Evolutionary conservation across 2,329 filamentous ascomycete species (phyloP), one percentile per base, ranked within the genome.

Genomic region (Mollisiaceae sp.): DNA sequence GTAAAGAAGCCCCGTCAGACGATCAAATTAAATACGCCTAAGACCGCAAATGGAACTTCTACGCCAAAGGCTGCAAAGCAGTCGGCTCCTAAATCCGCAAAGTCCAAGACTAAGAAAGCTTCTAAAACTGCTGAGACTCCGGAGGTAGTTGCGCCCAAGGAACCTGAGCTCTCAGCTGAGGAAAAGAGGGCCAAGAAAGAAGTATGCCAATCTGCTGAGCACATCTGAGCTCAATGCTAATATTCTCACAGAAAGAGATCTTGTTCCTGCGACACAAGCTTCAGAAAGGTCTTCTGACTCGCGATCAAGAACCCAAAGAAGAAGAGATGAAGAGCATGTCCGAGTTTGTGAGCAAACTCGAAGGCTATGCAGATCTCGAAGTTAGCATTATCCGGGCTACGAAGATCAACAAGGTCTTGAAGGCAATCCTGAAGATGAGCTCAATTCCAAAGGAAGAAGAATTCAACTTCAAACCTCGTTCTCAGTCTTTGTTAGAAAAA

Each of bases 341-440:
- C 4, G 89, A 91, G 20, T 92, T 89, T 74, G 83, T 96, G 64
- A 85, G 84, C 36, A 92, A 96, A 78, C 86, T 99, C 6, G 95
- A 99, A 80, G 86, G 83, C 8, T 90, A 88, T 83, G 81, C 87
- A 1, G 91, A 97, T 70, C 86, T 98, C 4, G 94, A 98, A 77
- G 92, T 91, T 36, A 88, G 89, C 70, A 95, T 97, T 73, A 97
- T 98, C 74, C 89, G 92, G 69, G 83, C 82, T 15, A 99, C 95
- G 68, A 99, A 98, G 85, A 97, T 99, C 79, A 94, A 98, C 87
- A 99, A 99, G 82, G 94, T 99, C 12, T 85, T 99, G 64, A 97
- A 96, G 82, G 93, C 91, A 4, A 95, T 99, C 71, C 82, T 97
- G 74, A 97, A 97, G 82, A 83, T 99, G 9, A 52, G 52, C 39